Base-by-base conservation (phyloP, 2,329 filamentous ascomycete genomes). In the Pseudogymnoascus sp. region DNA sequence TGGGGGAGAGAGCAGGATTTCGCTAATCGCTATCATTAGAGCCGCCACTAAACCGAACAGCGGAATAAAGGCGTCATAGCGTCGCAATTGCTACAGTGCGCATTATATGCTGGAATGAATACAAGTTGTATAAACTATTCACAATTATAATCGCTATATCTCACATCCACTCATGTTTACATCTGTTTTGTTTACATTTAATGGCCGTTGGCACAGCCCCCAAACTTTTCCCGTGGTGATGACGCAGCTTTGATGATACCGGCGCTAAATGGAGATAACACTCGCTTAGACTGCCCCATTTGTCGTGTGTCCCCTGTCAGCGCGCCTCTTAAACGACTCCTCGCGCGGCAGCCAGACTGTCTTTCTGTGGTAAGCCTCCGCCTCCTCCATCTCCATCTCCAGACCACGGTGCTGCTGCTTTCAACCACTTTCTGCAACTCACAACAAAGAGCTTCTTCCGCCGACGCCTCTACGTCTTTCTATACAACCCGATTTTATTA, bases 231-330 rank as follows among this genome's bases (percentile, higher is more conserved):
- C n/a, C 28, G n/a, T 55, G 49, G n/a, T 55, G 49, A 55, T 55
- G 49, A 55, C 49, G 49, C 49, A 55, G 49, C 49, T 33, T 55
- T 55, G n/a, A 55, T 33, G 49, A 55, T 55, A 55, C 49, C 49
- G 49, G 49, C 49, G 49, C 49, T 55, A 55, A 55, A 55, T 33
- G 49, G 49, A 55, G 49, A 55, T 55, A 55, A 55, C 28, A 55
- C 28, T 61, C 60, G 60, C 60, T 39, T 61, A 61, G 33, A 33
- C 60, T 61, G 35, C 60, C 60, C 30, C 35, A 61, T 61, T 61
- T 33, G 60, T 49, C 33, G 42, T 49, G 2, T 5, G 23, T 49
- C 49, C 49, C 49, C 33, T 42, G 60, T 49, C 60, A 33, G 42
- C 36, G 60, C 60, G 35, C 38, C 58, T 60, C 58, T 41, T 42